phyloP scores from a whole-genome alignment of 163 green algal species.

The Chlamydomonas reinhardtii region DNA sequence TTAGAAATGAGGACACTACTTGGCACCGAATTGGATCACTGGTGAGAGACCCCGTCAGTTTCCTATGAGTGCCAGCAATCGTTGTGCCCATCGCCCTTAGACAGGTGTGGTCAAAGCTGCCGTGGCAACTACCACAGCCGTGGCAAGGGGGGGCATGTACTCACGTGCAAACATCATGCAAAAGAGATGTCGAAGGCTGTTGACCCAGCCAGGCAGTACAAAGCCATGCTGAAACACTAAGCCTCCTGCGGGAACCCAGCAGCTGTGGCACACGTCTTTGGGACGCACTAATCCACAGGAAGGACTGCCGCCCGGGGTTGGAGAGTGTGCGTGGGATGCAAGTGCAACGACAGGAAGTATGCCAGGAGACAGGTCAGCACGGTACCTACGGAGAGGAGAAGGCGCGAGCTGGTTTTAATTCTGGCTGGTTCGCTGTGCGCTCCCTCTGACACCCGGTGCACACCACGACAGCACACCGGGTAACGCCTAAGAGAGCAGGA shows the following conservation, averaged over 20 bases:
- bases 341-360: background rate
- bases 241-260: slow-evolving; percentile 27
- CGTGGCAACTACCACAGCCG: slow-evolving; percentile 23
- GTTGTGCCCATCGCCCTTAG: slow-evolving; percentile 26
- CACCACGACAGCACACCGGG: slow-evolving; percentile 32
- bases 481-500: slow-evolving; percentile 48
- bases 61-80: slow-evolving; percentile 27
- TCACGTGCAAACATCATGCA: background rate
- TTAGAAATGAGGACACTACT: slow-evolving; percentile 11
- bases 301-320: slow-evolving; percentile 43
- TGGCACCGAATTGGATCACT: slow-evolving; percentile 19
- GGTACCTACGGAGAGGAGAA: slow-evolving; percentile 29
- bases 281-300: slow-evolving; percentile 32
- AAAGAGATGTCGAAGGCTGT: slow-evolving; percentile 5
- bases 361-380: slow-evolving; percentile 51
- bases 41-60: slow-evolving; percentile 11
- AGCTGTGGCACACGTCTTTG: slow-evolving; percentile 48
- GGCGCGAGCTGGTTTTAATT: slow-evolving; percentile 44
- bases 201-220: slow-evolving; percentile 26
- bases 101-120: slow-evolving; percentile 21
- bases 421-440: slow-evolving; percentile 13
- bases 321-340: slow-evolving; percentile 36
- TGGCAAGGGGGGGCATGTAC: slow-evolving; percentile 25
- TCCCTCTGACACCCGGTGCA: slow-evolving; percentile 35
- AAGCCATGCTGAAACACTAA: slow-evolving; percentile 45